Percentiles rank a stretch among this genome's conserved stretches.
Conservation (phyloP, 1,139 yeast species). For the Pichia inconspicua region DNA sequence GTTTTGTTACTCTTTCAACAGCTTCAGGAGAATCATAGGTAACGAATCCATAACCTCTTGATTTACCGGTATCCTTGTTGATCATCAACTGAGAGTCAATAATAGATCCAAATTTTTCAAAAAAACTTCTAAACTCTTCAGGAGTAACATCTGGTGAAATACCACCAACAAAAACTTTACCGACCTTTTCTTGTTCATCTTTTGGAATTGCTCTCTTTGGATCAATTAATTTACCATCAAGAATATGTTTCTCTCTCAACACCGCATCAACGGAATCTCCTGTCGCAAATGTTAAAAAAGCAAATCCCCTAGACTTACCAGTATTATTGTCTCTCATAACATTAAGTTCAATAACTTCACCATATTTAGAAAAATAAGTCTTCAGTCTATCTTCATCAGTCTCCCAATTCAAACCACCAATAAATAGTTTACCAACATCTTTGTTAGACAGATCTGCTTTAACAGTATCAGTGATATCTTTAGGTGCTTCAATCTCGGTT, state of each 20-base stretch:
- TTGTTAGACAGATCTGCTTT: constrained; percentile 29
- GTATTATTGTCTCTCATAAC: constrained; percentile 89
- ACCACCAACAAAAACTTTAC: constrained; percentile 97
- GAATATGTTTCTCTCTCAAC: constrained; percentile 75
- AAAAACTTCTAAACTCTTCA: constrained; percentile 79
- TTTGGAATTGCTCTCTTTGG: constrained; percentile 97
- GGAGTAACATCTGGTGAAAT: constrained; percentile 94
- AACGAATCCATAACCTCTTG: constrained; percentile 96
- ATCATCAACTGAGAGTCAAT: constrained; percentile 97
- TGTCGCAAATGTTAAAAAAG: constrained; percentile 82
- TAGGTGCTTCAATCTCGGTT: constrained; percentile 14
- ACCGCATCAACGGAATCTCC: constrained; percentile 83
- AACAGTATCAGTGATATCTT: constrained; percentile 19
- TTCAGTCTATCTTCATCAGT: constrained; percentile 82
- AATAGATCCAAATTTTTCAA: constrained; percentile 84
- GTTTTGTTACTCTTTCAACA: constrained; percentile 83
- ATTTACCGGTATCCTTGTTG: constrained; percentile 95
- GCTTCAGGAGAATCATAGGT: constrained; percentile 95
- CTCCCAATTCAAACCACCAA: constrained; percentile 98
- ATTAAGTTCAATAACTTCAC: constrained; percentile 82
- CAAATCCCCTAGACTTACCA: constrained; percentile 96
- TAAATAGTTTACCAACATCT: constrained; percentile 80
- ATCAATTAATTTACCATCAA: constrained; percentile 95
- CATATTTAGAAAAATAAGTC: constrained; percentile 81
- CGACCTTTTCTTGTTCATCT: constrained; percentile 96